Base-by-base conservation (phyloP, 371 early-diverging fungal species). In the Circinella umbellata region DNA sequence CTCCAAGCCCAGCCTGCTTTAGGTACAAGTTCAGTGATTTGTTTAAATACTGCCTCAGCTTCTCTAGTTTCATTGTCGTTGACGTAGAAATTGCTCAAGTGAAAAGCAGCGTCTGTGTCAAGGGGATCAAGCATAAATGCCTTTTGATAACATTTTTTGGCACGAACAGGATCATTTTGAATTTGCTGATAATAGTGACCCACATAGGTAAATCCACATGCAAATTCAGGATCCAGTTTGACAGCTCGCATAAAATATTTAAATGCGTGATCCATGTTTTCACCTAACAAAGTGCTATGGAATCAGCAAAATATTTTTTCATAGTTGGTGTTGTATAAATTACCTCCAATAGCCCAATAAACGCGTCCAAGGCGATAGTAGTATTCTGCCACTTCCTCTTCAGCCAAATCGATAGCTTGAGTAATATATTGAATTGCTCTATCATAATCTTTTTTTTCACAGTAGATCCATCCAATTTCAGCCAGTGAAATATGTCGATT, bases 291-390 rank as follows among this genome's bases (percentile, higher is more conserved):
- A 51, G 11, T 36, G 27, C 4, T 4, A 46, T 38, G 37, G 8
- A 8, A 39, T 46, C 27, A 46, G 63, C 47, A 63, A 20, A 35
- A n/a, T 35, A 17, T 9, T 8, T 18, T 64, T 39, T 27, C n/a
- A 20, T 27, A 27, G 49, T 14, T 49, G 20, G 13, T 54, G 7
- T 35, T 17, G 36, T 46, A 59, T 42, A 7, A 54, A 72, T 63
- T 81, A 89, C 92, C 94, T 66, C 88, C 92, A 85, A 91, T 85
- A 8, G 79, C 88, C 93, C 95, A 97, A 72, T 92, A 92, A 1
- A 90, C 82, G n/a, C 89, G 76, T 4, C 94, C 96, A 5, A 94
- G 69, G 4, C 93, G 84, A 66, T 89, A 92, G 51, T 88, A 77
- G 68, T 90, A 86, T 35, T 84, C 71, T 3, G 92, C 89, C 0